Conservation (phyloP, 306 rosid species). For the Trifolium dubium region DNA sequence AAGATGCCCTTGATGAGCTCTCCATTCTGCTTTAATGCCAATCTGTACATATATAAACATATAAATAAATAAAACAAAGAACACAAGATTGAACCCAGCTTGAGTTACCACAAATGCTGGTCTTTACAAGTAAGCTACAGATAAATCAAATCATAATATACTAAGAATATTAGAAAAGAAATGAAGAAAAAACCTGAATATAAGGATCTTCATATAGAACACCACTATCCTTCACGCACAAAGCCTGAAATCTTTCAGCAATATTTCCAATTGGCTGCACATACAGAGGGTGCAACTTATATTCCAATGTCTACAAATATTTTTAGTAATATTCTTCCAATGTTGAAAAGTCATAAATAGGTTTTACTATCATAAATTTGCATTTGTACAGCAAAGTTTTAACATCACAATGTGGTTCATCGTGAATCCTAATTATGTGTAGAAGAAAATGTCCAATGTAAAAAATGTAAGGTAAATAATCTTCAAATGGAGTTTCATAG, state of each 20-base stretch:
- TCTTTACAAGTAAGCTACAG: constrained; percentile 16
- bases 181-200: constrained; percentile 73
- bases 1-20: constrained; percentile 85
- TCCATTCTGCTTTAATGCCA: constrained; percentile 98
- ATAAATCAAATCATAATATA: constrained; percentile 8
- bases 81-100: constrained; percentile 28
- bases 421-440: constrained; percentile 15
- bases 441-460: background rate
- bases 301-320: constrained; percentile 36
- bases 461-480: background rate
- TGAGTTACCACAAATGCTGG: constrained; percentile 19
- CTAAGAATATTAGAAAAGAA: constrained; percentile 11
- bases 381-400: constrained; percentile 14
- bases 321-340: constrained; percentile 31
- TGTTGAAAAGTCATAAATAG: constrained; percentile 35
- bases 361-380: constrained; percentile 30
- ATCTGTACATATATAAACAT: constrained; percentile 51
- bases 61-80: constrained; percentile 13
- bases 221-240: constrained; percentile 97
- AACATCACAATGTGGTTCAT: constrained; percentile 18
- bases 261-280: constrained; percentile 95
- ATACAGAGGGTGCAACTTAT: constrained; percentile 37
- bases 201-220: constrained; percentile 96
- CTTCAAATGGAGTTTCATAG: constrained; percentile 17
- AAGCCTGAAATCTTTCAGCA: constrained; percentile 88